Percentiles rank a stretch among this genome's conserved stretches.
These are phyloP conservation scores for Pythium apleroticum DNA, from an alignment of 352 stramenopile species.

Conservation along the genomic window DNA sequence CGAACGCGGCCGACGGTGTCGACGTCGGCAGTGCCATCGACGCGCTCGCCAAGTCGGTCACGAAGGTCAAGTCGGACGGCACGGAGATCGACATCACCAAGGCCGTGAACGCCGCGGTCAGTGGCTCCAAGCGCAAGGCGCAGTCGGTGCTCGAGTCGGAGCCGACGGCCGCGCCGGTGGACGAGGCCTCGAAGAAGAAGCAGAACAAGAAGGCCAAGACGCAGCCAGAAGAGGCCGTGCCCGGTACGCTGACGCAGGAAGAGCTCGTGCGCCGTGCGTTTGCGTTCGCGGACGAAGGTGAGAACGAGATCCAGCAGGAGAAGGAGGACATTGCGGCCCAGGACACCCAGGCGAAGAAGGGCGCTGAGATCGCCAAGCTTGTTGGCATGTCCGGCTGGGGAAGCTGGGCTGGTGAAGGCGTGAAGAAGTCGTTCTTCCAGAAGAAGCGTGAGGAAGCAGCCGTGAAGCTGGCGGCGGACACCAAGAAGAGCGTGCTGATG, in stretches of 20 bases:
- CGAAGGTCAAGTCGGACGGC: slow-evolving; percentile 13
- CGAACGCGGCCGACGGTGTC: slow-evolving; percentile 31
- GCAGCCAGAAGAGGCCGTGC: slow-evolving; percentile 28
- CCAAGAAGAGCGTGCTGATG: slow-evolving; percentile 70
- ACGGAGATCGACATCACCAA: slow-evolving; percentile 24
- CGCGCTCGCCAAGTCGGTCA: slow-evolving; percentile 53
- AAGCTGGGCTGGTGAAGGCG: slow-evolving; percentile 85
- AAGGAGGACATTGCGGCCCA: slow-evolving; percentile 81
- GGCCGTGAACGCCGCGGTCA: slow-evolving; percentile 19
- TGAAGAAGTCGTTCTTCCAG: slow-evolving; percentile 81
- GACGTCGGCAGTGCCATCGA: slow-evolving; percentile 61
- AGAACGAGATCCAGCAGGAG: slow-evolving; percentile 94
- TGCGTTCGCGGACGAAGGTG: slow-evolving; percentile 88
- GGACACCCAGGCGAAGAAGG: slow-evolving; percentile 73
- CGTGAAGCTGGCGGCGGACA: slow-evolving; percentile 58
- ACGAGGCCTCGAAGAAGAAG: slow-evolving; percentile 27
- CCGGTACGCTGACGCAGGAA: slow-evolving; percentile 65
- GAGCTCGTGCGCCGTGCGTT: slow-evolving; percentile 96
- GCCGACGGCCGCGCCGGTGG: slow-evolving; percentile 19
- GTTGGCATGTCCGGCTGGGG: slow-evolving; percentile 90
- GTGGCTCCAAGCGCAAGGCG: slow-evolving; percentile 50
- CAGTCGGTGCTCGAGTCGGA: slow-evolving; percentile 30
- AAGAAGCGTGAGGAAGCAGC: slow-evolving; percentile 79
- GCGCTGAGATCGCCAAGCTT: slow-evolving; percentile 74
- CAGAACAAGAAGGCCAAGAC: slow-evolving; percentile 40